Base-by-base conservation (phyloP, 2,329 filamentous ascomycete species). In the Paramyrothecium sp. region DNA sequence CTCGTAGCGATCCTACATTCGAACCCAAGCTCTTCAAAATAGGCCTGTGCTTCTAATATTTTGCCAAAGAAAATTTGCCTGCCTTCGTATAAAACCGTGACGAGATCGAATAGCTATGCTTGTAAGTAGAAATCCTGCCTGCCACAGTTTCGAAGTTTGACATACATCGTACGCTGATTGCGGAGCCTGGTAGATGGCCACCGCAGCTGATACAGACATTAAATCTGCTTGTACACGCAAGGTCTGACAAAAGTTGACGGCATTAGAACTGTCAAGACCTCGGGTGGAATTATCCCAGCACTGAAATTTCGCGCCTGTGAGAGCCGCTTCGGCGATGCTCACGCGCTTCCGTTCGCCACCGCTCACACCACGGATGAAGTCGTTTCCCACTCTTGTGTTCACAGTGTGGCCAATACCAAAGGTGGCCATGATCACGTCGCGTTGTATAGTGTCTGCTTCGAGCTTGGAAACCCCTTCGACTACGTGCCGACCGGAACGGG, bases 331-430 rank as follows among this genome's bases (percentile, higher is more conserved):
- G 0, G 89, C 89, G 61, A 93, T 91, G 33, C 86, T 88, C 8
- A 91, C 89, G 64, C 90, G 87, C 71, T 92, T 92, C 11, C 90
- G 78, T 72, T 94, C 90, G 53, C 90, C 90, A 61, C 90, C 90
- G 51, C 86, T 90, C 0, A 93, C 87, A 67, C 90, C 90, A 44
- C 89, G 83, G 5, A 89, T 81, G 61, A 75, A 80, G 59, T 89
- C 85, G 62, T 92, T 85, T 17, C 90, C 90, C 2, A 93, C 89
- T 0, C 84, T 77, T 0, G 90, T 93, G 62, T 90, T 81, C 62
- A 84, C 84, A 0, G 89, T 92, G 65, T 92, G 89, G 7, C 78
- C 81, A 57, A 93, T 92, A 2, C 89, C 89, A 59, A 93, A 92
- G 73, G 92, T 90, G 64, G 86, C 88, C 69, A 92, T 74, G 56